Base-by-base conservation (phyloP, 2,329 filamentous ascomycete species). In the Cercospora sesami region DNA sequence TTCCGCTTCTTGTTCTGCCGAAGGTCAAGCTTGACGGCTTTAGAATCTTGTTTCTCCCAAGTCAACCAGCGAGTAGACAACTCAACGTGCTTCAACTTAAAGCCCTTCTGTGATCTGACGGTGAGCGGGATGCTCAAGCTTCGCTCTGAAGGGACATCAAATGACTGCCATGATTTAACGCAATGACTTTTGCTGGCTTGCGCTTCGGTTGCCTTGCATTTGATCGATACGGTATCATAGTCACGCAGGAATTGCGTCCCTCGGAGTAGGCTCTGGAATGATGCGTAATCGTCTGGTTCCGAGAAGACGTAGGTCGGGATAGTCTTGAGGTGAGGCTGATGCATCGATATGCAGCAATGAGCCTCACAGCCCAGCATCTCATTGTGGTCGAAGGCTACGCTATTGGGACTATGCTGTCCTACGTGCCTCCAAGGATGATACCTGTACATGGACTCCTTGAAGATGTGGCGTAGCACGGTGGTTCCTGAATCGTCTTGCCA, bases 391-490 rank as follows among this genome's bases (percentile, higher is more conserved):
- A 60, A 60, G 12, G 57, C 57, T n/a, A 60, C 57, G 16, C 30
- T 60, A 6, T 5, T 12, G 28, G 28, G 18, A 18, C 7, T n/a
- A 36, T 60, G 57, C 33, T 60, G 57, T 60, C 31, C 31, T 14
- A 14, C 26, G n/a, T 60, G 57, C 33, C 57, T 60, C 57, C 57
- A 60, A 9, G 57, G 28, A 8, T 60, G 28, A 30, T 60, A 60
- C 9, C 33, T 36, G 16, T 12, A 23, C 23, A 60, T 30, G 30
- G 57, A 30, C 57, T 60, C 33, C 5, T 31, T 36, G 33, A 60
- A 60, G 4, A 33, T 14, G 57, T 60, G 57, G 18, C n/a, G 28
- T 30, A 60, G 30, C 26, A 60, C 18, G 23, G 26, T 30, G 57
- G 26, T 23, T 60, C 57, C 57, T 30, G 5, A n/a, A 21, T 60